Percentiles rank a stretch among this genome's conserved stretches.
These are phyloP conservation scores for Pholiota molesta DNA, from an alignment of 768 basidiomycete species.

Conservation along the genomic window DNA sequence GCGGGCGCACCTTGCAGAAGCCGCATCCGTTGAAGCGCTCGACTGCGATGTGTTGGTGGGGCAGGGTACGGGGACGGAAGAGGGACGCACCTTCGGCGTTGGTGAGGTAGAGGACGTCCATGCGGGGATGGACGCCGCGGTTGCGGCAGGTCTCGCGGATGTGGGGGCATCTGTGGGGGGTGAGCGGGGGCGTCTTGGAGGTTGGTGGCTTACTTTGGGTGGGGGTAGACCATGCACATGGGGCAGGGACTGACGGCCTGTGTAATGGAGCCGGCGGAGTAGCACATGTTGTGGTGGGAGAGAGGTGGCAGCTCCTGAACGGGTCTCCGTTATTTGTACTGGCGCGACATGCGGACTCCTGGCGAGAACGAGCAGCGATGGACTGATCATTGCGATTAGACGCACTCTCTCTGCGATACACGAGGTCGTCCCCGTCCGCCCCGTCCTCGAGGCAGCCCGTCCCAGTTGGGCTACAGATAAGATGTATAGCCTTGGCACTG, in stretches of 20 bases:
- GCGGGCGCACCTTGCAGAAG: constrained; percentile 76
- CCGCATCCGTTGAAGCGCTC: constrained; percentile 86
- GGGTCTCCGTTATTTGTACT: constrained; percentile 24
- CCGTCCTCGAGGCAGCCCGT: neutral
- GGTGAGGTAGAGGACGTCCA: constrained; percentile 78
- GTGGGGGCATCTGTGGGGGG: constrained; percentile 69
- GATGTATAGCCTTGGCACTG: constrained; percentile 4
- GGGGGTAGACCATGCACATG: constrained; percentile 84
- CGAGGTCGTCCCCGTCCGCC: too few relatives aligned
- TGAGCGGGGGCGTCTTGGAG: constrained; percentile 7
- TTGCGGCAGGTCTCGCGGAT: constrained; percentile 76
- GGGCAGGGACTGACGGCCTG: constrained; percentile 71
- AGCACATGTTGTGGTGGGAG: constrained; percentile 62
- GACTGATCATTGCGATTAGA: constrained; percentile 10
- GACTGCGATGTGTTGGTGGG: constrained; percentile 43
- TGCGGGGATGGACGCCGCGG: constrained; percentile 70
- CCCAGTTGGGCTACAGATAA: constrained; percentile 17
- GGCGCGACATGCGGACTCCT: constrained; percentile 37
- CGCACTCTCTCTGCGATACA: too few relatives aligned
- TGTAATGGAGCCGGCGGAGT: constrained; percentile 67
- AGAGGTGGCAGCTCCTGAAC: constrained; percentile 25
- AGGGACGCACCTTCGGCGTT: constrained; percentile 78
- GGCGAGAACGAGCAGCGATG: constrained; percentile 25
- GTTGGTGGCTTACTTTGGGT: constrained; percentile 51
- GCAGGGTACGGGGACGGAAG: constrained; percentile 10